These are phyloP conservation scores for Pachysolen tannophilus DNA, from an alignment of 805 yeast genomes.

Conservation along the genomic window DNA sequence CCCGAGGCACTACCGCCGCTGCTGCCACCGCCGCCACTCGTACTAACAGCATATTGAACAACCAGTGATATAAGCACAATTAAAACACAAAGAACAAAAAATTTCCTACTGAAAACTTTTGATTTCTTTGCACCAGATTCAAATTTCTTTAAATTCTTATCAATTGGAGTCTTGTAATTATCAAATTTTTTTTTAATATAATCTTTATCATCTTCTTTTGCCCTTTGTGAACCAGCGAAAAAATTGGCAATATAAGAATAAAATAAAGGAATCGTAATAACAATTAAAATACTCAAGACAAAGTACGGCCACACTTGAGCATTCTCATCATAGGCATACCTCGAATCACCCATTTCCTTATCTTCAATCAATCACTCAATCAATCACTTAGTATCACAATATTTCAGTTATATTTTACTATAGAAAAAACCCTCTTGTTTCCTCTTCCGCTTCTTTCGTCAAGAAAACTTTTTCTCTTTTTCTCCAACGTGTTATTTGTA, in stretches of 20 bases:
- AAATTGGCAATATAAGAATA: constrained; percentile 28
- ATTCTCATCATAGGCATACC: constrained; percentile 79
- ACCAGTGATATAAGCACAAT: constrained; percentile 51
- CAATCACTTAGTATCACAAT: no score
- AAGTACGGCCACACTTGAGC: constrained; percentile 94
- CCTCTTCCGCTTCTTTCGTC: no score
- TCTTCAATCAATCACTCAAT: neutral
- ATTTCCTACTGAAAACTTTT: constrained; percentile 26
- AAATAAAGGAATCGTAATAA: constrained; percentile 52
- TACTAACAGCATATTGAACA: constrained; percentile 27
- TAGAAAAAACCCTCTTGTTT: no score
- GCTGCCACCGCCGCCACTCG: no score
- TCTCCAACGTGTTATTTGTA: no score
- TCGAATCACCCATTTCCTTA: constrained; percentile 35
- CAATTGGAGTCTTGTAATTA: constrained; percentile 28
- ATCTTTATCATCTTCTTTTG: constrained; percentile 1
- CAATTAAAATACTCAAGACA: constrained; percentile 60
- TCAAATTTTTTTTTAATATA: constrained; percentile 15
- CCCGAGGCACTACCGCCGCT: constrained; percentile 40
- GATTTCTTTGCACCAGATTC: constrained; percentile 17
- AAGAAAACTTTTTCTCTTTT: no score
- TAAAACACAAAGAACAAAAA: constrained; percentile 34
- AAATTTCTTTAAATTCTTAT: constrained; percentile 21
- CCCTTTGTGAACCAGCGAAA: constrained; percentile 6
- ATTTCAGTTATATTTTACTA: no score